Percentiles rank a stretch among this genome's conserved stretches.
phyloP scores from a whole-genome alignment of 805 yeast genomes.

The Candida verbasci region DNA sequence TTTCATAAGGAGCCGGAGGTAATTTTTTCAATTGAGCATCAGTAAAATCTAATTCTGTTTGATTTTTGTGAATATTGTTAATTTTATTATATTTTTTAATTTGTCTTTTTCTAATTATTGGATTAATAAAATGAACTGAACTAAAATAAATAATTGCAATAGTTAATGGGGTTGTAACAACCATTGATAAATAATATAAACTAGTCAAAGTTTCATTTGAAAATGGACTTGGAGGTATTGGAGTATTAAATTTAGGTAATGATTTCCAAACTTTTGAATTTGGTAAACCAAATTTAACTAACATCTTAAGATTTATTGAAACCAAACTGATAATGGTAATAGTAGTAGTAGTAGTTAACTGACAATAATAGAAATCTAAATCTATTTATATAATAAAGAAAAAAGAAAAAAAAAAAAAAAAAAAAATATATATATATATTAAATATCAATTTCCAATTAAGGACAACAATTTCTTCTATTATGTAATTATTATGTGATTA shows the following conservation, averaged over 20 bases:
- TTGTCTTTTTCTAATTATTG: constrained; percentile 44
- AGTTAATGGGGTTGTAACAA: constrained; percentile 49
- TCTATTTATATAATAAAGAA: no score
- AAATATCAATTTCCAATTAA: no score
- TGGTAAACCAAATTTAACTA: constrained; percentile 33
- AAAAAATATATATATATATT: no score
- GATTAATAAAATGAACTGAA: constrained; percentile 53
- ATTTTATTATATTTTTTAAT: constrained; percentile 21
- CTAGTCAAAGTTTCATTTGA: constrained; percentile 21
- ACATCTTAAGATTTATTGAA: constrained; percentile 6
- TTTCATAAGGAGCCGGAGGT: constrained; percentile 49
- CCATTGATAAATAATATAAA: constrained; percentile 41
- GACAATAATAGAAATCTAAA: no score
- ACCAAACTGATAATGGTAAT: no score
- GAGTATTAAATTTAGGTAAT: constrained; percentile 25
- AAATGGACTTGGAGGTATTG: constrained; percentile 34
- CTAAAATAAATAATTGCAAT: constrained; percentile 57
- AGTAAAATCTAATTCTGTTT: constrained; percentile 4
- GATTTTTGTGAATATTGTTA: constrained; percentile 5
- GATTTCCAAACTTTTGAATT: constrained; percentile 22
- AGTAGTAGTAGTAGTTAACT: no score
- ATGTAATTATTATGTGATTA: no score
- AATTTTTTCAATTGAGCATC: constrained; percentile 29
- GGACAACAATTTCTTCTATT: no score
- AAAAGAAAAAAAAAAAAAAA: no score